Evolutionary conservation across 495 filamentous ascomycete genomes (phyloP), one percentile per base, ranked within the genome.

Genomic region (Glutinoglossum americanum): DNA sequence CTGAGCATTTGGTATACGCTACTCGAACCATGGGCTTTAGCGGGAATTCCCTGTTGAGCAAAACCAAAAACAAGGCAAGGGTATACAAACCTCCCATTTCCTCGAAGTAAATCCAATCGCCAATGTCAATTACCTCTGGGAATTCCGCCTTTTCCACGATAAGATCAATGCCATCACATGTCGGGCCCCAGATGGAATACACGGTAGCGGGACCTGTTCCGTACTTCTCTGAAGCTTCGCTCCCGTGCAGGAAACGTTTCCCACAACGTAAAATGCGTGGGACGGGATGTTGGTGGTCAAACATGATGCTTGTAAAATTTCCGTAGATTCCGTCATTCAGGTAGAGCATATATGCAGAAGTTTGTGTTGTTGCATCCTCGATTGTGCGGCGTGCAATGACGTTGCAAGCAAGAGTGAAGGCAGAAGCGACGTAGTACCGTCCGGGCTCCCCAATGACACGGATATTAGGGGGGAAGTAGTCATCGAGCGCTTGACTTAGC

Each of bases 301-400:
- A 99, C 71, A 99, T 93, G 74, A 96, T 95, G 77, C 85, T 92
- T 60, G 87, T 90, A 70, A 99, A 97, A 70, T 96, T 96, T 59
- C 92, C 90, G 62, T 99, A 99, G 41, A 96, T 80, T 27, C 92
- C 92, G 63, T 97, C 92, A 64, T 97, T 97, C 62, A 97, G 71
- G 68, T 98, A 97, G 28, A 95, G 70, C 90, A 96, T 96, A 75
- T 92, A 95, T 56, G 81, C 85, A 39, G 73, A 72, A 54, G 77
- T 70, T 10, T 74, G 70, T 10, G 72, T 77, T 25, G 70, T 69
- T 21, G 75, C 75, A 60, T 83, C 77, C 49, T 80, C 75, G 58
- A 95, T 80, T 48, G 87, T 86, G 59, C 92, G 88, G 48, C 89
- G 87, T n/a, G 92, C 89, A 67, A 97, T 97, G 68, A 99, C 76